A percentile compares a stretch with the other conserved stretches of the same genome.
phyloP scores from a whole-genome alignment of 2,329 filamentous ascomycete genomes.

The Blumeriella jaapii region DNA sequence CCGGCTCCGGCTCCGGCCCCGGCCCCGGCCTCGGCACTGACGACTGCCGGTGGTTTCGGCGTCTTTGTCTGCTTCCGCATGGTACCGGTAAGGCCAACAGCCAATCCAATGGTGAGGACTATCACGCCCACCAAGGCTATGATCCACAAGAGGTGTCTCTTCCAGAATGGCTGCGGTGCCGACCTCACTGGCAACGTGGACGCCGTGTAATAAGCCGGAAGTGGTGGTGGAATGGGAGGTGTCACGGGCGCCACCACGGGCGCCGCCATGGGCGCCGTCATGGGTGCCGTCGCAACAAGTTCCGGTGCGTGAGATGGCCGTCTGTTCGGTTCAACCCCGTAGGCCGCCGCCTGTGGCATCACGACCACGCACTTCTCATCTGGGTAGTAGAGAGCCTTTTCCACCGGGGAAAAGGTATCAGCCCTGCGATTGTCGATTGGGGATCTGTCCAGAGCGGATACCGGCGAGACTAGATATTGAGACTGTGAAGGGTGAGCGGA shows the following conservation, averaged over 20 bases:
- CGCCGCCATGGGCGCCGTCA: not conserved
- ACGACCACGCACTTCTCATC: slow-evolving; percentile 14
- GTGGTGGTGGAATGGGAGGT: not conserved
- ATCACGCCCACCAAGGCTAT: slow-evolving; percentile 8
- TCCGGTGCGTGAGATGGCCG: slow-evolving; percentile 1
- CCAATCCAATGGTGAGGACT: slow-evolving; percentile 7
- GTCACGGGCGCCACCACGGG: not conserved
- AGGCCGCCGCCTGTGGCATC: slow-evolving; percentile 2
- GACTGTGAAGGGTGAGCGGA: not conserved
- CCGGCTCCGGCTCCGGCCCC: not conserved
- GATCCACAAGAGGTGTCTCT: slow-evolving; percentile 13
- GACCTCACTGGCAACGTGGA: slow-evolving; percentile 10
- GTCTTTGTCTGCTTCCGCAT: not conserved
- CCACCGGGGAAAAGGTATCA: slow-evolving; percentile 8
- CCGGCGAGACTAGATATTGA: not conserved
- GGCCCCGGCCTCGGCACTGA: not conserved
- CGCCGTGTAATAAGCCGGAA: slow-evolving; percentile 3
- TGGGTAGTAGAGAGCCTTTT: slow-evolving; percentile 8
- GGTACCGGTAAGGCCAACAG: slow-evolving; percentile 6
- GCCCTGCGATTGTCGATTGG: not conserved
- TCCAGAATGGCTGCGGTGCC: slow-evolving; percentile 9
- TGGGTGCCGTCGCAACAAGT: not conserved
- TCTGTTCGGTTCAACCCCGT: slow-evolving; percentile 1
- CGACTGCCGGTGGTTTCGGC: too few relatives aligned
- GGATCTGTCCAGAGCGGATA: slow-evolving; percentile 4